These are phyloP conservation scores for Hibiscus tridactylites DNA, from an alignment of 345 rosid species.

Conservation along the genomic window DNA sequence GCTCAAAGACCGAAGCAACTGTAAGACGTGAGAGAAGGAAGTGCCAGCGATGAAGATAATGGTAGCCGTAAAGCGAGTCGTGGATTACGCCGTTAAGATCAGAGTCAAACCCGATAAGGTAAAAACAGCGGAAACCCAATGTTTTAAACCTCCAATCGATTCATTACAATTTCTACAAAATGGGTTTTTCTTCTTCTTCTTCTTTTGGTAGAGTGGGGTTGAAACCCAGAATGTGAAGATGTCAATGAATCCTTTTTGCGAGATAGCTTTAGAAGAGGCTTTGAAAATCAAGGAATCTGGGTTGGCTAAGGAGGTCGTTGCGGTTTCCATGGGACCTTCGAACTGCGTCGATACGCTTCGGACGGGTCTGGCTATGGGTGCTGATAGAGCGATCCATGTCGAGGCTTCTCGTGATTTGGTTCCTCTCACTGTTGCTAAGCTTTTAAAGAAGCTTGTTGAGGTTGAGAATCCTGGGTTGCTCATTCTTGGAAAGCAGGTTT, in stretches of 20 bases:
- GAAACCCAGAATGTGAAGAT: constrained; percentile 91
- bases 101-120: constrained; percentile 92
- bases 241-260: constrained; percentile 99
- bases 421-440: constrained; percentile 75
- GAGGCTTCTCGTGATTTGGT: constrained; percentile 33
- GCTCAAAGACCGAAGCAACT: not conserved
- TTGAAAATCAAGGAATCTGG: constrained; percentile 78
- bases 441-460: constrained; percentile 61
- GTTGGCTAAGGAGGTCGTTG: constrained; percentile 74
- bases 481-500: constrained; percentile 79
- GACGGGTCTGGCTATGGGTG: constrained; percentile 96
- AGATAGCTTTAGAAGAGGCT: constrained; percentile 89
- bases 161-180: not conserved
- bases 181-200: not conserved
- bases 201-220: constrained; percentile 54
- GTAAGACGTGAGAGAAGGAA: not conserved
- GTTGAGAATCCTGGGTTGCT: constrained; percentile 76
- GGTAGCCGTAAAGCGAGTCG: constrained; percentile 86
- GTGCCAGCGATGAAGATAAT: constrained; percentile 58
- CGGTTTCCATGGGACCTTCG: constrained; percentile 63
- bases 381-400: constrained; percentile 80
- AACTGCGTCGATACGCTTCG: constrained; percentile 80
- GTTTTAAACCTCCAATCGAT: not conserved
- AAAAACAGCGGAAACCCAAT: not conserved
- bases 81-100: constrained; percentile 94